phyloP scores from a whole-genome alignment of 495 filamentous ascomycete genomes.

The Penicillium tannophilum region DNA sequence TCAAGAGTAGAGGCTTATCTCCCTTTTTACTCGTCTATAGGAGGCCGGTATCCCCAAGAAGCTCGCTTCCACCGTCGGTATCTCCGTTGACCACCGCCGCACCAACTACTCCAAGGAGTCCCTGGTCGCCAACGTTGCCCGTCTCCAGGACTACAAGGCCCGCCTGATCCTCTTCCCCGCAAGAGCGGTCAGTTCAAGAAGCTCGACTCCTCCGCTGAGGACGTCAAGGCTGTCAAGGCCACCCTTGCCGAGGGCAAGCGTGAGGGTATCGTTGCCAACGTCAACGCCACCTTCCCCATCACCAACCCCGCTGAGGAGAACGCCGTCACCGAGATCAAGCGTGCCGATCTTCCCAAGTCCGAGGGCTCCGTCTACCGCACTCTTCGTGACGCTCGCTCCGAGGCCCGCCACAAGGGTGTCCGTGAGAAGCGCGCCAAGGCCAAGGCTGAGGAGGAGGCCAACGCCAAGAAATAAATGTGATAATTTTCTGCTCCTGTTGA shows the following conservation, averaged over 20 bases:
- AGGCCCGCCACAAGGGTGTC: constrained; percentile 76
- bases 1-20: constrained; percentile 13
- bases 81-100: constrained; percentile 94
- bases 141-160: constrained; percentile 92
- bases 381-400: constrained; percentile 82
- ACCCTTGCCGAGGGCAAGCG: constrained; percentile 53
- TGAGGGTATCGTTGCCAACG: constrained; percentile 55
- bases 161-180: constrained; percentile 96
- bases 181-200: constrained; percentile 89
- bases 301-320: constrained; percentile 58
- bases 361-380: constrained; percentile 83
- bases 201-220: constrained; percentile 83
- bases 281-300: constrained; percentile 68
- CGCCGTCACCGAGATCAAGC: constrained; percentile 76
- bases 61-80: constrained; percentile 92
- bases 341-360: constrained; percentile 72
- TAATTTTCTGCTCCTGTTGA: constrained; percentile 48
- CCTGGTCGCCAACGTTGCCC: constrained; percentile 89
- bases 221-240: constrained; percentile 73
- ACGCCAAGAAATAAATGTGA: constrained; percentile 85
- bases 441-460: constrained; percentile 86
- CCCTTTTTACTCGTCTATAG: constrained; percentile 46
- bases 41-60: constrained; percentile 95
- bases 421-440: constrained; percentile 92
- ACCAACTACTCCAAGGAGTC: constrained; percentile 94